Evolutionary conservation across 2,329 filamentous ascomycete genomes (phyloP).

Genomic region (Colletotrichum siamense): DNA sequence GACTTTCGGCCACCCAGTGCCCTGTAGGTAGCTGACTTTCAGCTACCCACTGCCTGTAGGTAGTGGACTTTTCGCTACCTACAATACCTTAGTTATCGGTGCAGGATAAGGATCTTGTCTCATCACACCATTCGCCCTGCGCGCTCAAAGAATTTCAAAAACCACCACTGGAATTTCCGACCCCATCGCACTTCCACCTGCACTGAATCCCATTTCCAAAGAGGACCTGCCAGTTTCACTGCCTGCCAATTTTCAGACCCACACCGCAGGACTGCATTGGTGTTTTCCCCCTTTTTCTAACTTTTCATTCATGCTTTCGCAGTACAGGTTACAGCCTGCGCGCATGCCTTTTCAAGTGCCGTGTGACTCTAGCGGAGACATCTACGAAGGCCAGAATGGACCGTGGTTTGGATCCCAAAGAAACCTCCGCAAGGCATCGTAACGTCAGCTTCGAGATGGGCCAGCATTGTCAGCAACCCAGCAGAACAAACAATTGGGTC

Average conservation of each 20-base stretch:
- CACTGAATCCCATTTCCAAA: neutral
- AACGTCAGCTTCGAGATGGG: neutral
- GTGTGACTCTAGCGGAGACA: neutral
- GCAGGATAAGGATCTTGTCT: too few relatives aligned
- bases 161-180: too few relatives aligned
- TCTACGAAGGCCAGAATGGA: neutral
- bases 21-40: neutral
- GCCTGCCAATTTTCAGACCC: neutral
- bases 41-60: neutral
- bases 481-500: neutral
- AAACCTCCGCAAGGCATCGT: neutral
- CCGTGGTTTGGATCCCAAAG: neutral
- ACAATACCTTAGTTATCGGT: fast-evolving
- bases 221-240: neutral
- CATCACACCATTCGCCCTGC: too few relatives aligned
- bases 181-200: too few relatives aligned
- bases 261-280: neutral
- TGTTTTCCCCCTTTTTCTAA: neutral
- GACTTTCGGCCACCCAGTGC: neutral
- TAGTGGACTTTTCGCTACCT: neutral
- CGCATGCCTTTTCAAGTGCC: neutral
- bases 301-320: neutral
- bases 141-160: too few relatives aligned
- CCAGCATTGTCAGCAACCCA: neutral
- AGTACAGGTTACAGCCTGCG: neutral